phyloP scores from a whole-genome alignment of 345 rosid species.

The Draba incana region DNA sequence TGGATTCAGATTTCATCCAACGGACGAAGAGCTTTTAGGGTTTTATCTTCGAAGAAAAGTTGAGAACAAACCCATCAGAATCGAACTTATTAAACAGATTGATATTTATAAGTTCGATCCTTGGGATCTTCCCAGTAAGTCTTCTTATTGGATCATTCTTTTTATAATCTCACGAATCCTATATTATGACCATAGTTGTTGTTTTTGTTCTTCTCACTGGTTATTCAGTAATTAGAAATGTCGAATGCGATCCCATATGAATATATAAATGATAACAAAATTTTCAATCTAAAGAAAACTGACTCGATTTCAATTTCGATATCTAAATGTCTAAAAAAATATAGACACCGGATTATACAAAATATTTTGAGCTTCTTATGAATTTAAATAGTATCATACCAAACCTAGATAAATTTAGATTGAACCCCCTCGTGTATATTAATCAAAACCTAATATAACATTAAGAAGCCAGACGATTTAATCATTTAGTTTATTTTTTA shows the following conservation, averaged over 20 bases:
- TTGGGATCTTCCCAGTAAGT: slow-evolving; percentile 62
- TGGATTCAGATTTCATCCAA: slow-evolving; percentile 60
- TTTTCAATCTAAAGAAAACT: not conserved
- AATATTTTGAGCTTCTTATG: too few species aligned
- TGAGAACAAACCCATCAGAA: slow-evolving; percentile 47
- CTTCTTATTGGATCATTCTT: slow-evolving; percentile 7
- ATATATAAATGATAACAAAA: too few species aligned
- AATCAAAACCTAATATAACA: not conserved
- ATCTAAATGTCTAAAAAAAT: not conserved
- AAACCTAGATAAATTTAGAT: not conserved
- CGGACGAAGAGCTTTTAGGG: slow-evolving; percentile 58
- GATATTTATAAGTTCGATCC: slow-evolving; percentile 61
- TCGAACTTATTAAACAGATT: slow-evolving; percentile 52
- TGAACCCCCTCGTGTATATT: not conserved
- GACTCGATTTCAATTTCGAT: not conserved
- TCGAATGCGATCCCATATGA: not conserved
- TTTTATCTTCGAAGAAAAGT: slow-evolving; percentile 59
- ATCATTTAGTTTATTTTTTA: too few species aligned
- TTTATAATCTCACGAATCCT: not conserved
- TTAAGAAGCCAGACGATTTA: not conserved
- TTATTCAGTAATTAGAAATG: not conserved
- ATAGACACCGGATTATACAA: not conserved
- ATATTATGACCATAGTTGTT: not conserved
- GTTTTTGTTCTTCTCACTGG: not conserved
- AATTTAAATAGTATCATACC: not conserved